Evolutionary conservation across 2,329 filamentous ascomycete species (phyloP), one percentile per base, ranked within the genome.

Genomic region (Amauroascus verrucosus): DNA sequence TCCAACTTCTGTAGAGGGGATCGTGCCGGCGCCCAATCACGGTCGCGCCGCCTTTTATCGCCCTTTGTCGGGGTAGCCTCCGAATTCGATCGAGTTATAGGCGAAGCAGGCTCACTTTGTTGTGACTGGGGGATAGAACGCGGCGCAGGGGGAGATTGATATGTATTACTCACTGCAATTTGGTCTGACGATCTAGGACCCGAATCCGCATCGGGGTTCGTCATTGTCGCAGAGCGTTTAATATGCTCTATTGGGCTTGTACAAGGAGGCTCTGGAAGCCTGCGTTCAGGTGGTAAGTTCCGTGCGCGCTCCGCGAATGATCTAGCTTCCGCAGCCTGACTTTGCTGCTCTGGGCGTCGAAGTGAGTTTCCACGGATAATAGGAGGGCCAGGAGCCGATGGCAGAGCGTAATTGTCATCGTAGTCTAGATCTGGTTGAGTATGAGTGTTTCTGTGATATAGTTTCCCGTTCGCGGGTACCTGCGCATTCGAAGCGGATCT

Each of bases 1-100:
- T 98, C 91, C 60, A 98, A 80, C 73, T 85, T 93, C 70, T 98
- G 91, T 50, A 98, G 77, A 50, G 94, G 93, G 58, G 91, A 97
- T 63, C 86, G 82, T 66, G 94, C 85, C 54, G 84, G 78, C 63
- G 91, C 86, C 70, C 86, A 81, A 53, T 77, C 74, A 55, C 67
- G 60, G 50, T 45, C 48, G 13, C 44, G 24, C 37, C 48, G 49
- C 26, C 38, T 32, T 65, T 59, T 4, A 47, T 64, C 63, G 4
- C 48, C 49, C 20, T 48, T 55, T 41, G 30, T 56, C 16, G 48
- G 64, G 66, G 44, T 63, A 6, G 30, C 41, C 13, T 35, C 56
- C n/a, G 51, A 35, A 35, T 38, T 56, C 4, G 41, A 33, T 43
- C 28, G 54, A 22, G 30, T 16, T 9, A 30, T n/a, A 46, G 55